These are phyloP conservation scores for Apiospora marii DNA, from an alignment of 2,329 filamentous ascomycete species.

Conservation along the genomic window DNA sequence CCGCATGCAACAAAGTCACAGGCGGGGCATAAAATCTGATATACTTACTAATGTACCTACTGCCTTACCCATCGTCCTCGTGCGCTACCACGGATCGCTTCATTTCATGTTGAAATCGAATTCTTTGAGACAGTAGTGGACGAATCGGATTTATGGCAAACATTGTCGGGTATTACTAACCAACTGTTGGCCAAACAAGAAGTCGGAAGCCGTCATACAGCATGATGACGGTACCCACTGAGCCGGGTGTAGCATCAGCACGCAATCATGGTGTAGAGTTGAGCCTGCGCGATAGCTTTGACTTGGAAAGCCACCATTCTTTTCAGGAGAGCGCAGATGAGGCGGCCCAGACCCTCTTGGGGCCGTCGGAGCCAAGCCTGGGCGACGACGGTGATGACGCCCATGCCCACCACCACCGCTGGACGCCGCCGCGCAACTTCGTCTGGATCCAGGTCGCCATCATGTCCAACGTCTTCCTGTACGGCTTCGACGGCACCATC, in stretches of 20 bases:
- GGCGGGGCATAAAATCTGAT: neutral
- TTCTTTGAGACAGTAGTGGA: neutral
- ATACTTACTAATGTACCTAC: neutral
- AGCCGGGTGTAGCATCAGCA: neutral
- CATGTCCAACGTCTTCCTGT: constrained; percentile 70
- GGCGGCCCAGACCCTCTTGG: neutral
- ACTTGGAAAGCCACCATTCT: neutral
- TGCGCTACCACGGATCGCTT: neutral
- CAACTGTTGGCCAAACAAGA: neutral
- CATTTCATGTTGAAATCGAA: neutral
- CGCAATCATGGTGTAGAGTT: neutral
- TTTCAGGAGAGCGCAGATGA: neutral
- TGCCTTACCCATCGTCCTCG: neutral
- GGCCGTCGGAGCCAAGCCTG: neutral
- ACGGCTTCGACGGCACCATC: constrained; percentile 75
- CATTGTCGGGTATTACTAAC: neutral
- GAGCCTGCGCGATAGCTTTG: neutral
- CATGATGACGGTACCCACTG: neutral
- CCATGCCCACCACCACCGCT: constrained; percentile 34
- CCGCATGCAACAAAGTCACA: neutral
- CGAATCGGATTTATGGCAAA: neutral
- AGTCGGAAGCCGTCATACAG: neutral
- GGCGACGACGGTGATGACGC: neutral
- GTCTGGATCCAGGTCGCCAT: constrained; percentile 67
- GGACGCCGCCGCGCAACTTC: constrained; percentile 62